phyloP scores from a whole-genome alignment of 495 filamentous ascomycete species.

The Hypoxylon intermedium region DNA sequence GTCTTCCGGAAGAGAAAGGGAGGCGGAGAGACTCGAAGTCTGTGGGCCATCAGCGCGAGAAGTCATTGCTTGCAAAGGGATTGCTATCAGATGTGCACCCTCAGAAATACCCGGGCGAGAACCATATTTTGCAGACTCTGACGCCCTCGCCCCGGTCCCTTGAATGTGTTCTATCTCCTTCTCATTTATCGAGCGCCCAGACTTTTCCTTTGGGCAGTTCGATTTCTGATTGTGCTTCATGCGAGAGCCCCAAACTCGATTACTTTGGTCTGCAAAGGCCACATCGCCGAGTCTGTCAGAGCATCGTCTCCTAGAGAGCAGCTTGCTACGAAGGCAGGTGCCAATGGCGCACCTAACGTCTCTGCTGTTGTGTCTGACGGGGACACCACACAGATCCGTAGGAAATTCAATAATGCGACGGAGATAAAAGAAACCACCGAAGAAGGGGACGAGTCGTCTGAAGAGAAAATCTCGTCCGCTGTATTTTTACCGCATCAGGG shows the following conservation, averaged over 20 bases:
- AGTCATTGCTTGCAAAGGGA: conserved; percentile 36
- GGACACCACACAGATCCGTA: conserved; percentile 17
- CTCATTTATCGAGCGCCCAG: conserved; percentile 17
- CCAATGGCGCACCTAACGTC: conserved; percentile 10
- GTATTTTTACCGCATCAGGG: conserved; percentile 89
- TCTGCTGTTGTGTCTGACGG: conserved; percentile 11
- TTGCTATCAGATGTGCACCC: conserved; percentile 19
- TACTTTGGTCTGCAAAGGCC: conserved; percentile 23
- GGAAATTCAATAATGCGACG: conserved; percentile 42
- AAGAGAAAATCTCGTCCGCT: conserved; percentile 94
- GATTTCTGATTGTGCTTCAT: conserved; percentile 5
- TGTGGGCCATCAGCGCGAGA: conserved; percentile 42
- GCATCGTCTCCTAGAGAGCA: conserved; percentile 13
- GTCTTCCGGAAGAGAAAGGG: conserved; percentile 65
- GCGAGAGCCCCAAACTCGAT: conserved; percentile 15
- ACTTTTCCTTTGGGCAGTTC: conserved; percentile 22
- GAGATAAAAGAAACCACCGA: conserved; percentile 54
- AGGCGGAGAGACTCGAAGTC: conserved; percentile 51
- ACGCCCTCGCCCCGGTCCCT: conserved; percentile 27
- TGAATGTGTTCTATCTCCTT: conserved; percentile 25
- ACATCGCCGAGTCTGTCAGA: conserved; percentile 10
- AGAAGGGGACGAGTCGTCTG: conserved; percentile 83
- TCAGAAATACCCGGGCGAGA: conserved; percentile 14
- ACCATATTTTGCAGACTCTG: conserved; percentile 9
- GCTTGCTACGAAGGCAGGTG: neutral